Percentiles rank a stretch among this genome's conserved stretches.
Conservation (phyloP, 768 basidiomycete genomes). For the Fomitopsis serialis region DNA sequence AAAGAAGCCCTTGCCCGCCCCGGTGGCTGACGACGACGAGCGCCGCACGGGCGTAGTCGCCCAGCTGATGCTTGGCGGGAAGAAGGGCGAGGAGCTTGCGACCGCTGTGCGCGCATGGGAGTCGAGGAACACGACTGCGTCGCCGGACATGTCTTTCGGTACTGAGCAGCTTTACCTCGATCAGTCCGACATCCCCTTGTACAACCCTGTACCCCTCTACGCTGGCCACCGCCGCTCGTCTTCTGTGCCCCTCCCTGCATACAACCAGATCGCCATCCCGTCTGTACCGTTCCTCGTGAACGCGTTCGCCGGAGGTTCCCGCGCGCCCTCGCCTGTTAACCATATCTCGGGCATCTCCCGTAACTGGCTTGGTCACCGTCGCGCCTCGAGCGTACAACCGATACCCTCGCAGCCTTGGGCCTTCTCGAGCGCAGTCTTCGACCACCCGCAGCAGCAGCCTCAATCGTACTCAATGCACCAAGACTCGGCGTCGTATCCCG, state of each 20-base stretch:
- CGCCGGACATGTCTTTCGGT: constrained; percentile 15
- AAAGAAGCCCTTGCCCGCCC: constrained; percentile 23
- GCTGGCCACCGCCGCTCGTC: constrained; percentile 48
- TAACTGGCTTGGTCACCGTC: constrained; percentile 37
- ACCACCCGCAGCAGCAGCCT: constrained; percentile 8
- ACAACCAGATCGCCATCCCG: constrained; percentile 39
- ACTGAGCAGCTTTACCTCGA: constrained; percentile 5
- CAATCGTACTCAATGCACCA: constrained; percentile 28
- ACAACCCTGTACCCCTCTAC: constrained; percentile 20
- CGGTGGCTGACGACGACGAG: constrained; percentile 22
- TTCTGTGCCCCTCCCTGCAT: constrained; percentile 54
- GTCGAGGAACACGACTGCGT: constrained; percentile 9
- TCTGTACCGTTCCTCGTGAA: constrained; percentile 35
- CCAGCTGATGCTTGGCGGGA: constrained; percentile 57
- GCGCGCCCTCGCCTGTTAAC: constrained; percentile 38
- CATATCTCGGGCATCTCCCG: constrained; percentile 41
- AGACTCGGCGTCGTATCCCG: constrained; percentile 45
- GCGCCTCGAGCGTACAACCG: constrained; percentile 45
- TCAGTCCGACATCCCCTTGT: neutral
- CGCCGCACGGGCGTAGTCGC: constrained; percentile 49
- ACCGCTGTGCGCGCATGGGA: constrained; percentile 55
- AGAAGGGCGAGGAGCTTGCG: constrained; percentile 65
- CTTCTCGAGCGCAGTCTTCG: constrained; percentile 14
- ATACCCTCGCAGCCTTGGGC: constrained; percentile 33
- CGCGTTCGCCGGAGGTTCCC: constrained; percentile 23